Evolutionary conservation across 768 basidiomycete species (phyloP), one percentile per base, ranked within the genome.

Genomic region (Mycena olivaceomarginata): DNA sequence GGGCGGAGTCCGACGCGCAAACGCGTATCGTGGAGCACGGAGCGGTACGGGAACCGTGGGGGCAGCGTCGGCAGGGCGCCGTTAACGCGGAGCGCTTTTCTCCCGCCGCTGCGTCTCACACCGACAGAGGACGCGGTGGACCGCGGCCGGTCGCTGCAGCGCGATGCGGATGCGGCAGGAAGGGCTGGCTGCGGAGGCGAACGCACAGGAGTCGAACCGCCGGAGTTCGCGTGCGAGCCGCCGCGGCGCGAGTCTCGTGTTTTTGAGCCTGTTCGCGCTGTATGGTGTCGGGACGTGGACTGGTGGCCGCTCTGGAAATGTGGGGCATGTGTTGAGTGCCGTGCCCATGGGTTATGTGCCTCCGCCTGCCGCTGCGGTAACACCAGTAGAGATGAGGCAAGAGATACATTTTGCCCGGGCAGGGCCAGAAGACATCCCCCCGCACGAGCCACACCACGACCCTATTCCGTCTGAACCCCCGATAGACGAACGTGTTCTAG

Each of bases 241-340:
- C 76, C 90, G 92, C 76, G 91, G 94, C 41, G 94, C 94, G 7
- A 93, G 92, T 2, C 93, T 98, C 88, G 92, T 98, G 22, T 96
- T 98, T 80, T 88, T 98, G 77, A 91, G 95, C 48, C 88, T 92
- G 13, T 96, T 95, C 87, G 88, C 93, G 13, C 85, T 98, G 75
- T 94, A 96, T 79, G 90, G 95, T 0, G 81, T 96, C 15, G 93
- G 94, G 4, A 87, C 90, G 41, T 83, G 93, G 65, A 83, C 87
- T 5, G 83, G 85, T 11, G 84, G 78, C 20, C 83, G 81, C 18
- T 81, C 83, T n/a, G 74, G 80, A 13, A 86, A 82, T 77, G 81
- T 90, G 2, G 94, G 93, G 13, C 86, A 82, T 37, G 92, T 95
- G 4, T 81, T 94, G 8, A 81, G 84, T 0, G 74, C 83, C 37